Evolutionary conservation across 83 land plant species (phyloP), one percentile per base, ranked within the genome.

Genomic region (Diphasiastrum complanatum): DNA sequence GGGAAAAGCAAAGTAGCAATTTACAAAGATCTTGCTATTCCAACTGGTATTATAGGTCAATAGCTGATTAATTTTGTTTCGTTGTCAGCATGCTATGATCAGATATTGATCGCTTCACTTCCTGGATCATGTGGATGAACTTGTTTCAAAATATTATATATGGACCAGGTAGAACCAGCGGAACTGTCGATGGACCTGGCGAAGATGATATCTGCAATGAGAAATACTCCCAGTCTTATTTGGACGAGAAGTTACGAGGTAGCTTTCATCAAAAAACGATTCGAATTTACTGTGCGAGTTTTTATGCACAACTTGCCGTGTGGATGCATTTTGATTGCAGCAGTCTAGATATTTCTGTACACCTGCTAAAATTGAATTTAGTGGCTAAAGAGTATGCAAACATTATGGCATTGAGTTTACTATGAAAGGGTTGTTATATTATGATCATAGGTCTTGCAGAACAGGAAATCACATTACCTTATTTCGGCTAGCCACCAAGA

Each of bases 111-210:
- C n/a, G n/a, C n/a, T n/a, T n/a, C n/a, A n/a, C n/a, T n/a, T n/a
- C n/a, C n/a, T n/a, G n/a, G n/a, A n/a, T n/a, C n/a, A n/a, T n/a
- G n/a, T n/a, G n/a, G n/a, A 8, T 40, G 43, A 40, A 8, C 43
- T 40, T 55, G 5, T n/a, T 18, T 55, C 20, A 56, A 48, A 50
- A 25, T 51, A 36, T 52, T 49, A 56, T 66, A n/a, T n/a, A n/a
- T 45, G 16, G 68, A 33, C 14, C 62, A 89, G 99, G 99, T 93
- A 62, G 99, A 93, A 69, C 89, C 99, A 56, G 85, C 86, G 50
- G 99, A 93, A 75, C 85, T 93, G 20, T 93, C 99, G 67, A 79
- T 85, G 71, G 96, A 93, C 73, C 84, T 93, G 45, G 91, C 99
- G 20, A 85, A 89, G 65, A 93, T 93, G 99, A 82, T 86, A 60